Evolutionary conservation across 257 asterid genomes (phyloP), one percentile per base, ranked within the genome.

Genomic region (Eustoma russellianum): DNA sequence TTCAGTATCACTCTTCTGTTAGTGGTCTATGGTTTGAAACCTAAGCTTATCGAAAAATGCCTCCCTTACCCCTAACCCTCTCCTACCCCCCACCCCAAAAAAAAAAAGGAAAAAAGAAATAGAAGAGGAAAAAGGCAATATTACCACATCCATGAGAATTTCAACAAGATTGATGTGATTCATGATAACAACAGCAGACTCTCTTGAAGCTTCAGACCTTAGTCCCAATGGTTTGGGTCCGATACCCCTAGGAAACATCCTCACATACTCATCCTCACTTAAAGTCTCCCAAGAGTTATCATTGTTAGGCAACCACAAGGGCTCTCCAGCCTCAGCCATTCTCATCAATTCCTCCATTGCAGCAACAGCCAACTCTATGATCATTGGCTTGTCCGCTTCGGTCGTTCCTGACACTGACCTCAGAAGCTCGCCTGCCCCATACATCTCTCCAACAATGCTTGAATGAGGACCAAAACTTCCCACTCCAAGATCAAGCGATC

Each of bases 71-170:
- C 30, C 2, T 1, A 45, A 55, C n/a, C n/a, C n/a, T n/a, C n/a
- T n/a, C n/a, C n/a, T n/a, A 1, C 30, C 2, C 1, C 30, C 30
- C 3, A 24, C 2, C 3, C 30, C 30, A 24, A 0, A 45, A 55
- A 30, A 8, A 35, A n/a, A n/a, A n/a, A n/a, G n/a, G n/a, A 30
- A 8, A 35, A 3, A 47, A 19, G 48, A 24, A 17, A 33, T 35
- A 5, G 4, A 9, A 7, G 28, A n/a, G 17, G 38, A 30, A 7
- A 10, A 5, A 9, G 11, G 16, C 8, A 41, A 50, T 15, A 63
- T 0, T 70, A 92, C 99, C 88, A 78, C 94, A 62, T 92, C 99
- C 99, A 92, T 92, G 52, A 92, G 64, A n/a, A 88, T 88, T 70
- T 85, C 95, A 13, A 88, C 94, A 5, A 92, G 76, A 66, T 80